These are phyloP conservation scores for Stachybotrys chartarum DNA, from an alignment of 2,329 filamentous ascomycete genomes.

Conservation along the genomic window DNA sequence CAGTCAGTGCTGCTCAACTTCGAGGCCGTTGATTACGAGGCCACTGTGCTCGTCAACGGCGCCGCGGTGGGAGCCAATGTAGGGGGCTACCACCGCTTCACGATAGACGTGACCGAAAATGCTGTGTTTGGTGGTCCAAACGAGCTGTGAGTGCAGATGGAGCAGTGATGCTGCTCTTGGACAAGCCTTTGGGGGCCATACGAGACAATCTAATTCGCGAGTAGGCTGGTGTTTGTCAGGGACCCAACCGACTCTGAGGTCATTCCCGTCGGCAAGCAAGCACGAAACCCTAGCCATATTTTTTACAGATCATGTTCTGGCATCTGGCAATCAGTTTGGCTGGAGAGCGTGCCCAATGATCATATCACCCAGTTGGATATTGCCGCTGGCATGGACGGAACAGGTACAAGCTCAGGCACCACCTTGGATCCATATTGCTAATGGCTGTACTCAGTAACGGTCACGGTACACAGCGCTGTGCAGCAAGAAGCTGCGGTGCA, in stretches of 20 bases:
- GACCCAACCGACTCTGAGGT: conserved; percentile 58
- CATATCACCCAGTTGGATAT: conserved; percentile 54
- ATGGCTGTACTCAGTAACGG: conserved; percentile 34
- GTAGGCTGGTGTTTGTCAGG: conserved; percentile 55
- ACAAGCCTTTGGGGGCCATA: too few species aligned
- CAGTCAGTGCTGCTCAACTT: conserved; percentile 45
- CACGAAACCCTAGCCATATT: conserved; percentile 49
- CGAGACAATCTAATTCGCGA: too few species aligned
- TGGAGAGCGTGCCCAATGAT: conserved; percentile 52
- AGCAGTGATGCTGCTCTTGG: too few species aligned
- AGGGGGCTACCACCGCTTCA: conserved; percentile 58
- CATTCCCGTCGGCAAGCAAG: conserved; percentile 62
- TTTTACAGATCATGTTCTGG: conserved; percentile 68
- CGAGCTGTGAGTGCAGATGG: conserved; percentile 36
- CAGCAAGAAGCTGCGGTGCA: conserved; percentile 24
- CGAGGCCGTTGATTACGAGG: conserved; percentile 51
- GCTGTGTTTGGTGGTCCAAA: conserved; percentile 37
- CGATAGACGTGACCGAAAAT: conserved; percentile 47
- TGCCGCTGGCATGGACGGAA: conserved; percentile 47
- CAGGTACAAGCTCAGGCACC: conserved; percentile 22
- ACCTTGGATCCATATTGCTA: neutral
- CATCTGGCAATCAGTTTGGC: conserved; percentile 70
- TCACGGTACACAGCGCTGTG: conserved; percentile 43
- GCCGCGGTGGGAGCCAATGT: conserved; percentile 42
- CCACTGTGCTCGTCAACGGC: conserved; percentile 52